Base-by-base conservation (phyloP, 2,329 filamentous ascomycete genomes). In the Beauveria sp. region DNA sequence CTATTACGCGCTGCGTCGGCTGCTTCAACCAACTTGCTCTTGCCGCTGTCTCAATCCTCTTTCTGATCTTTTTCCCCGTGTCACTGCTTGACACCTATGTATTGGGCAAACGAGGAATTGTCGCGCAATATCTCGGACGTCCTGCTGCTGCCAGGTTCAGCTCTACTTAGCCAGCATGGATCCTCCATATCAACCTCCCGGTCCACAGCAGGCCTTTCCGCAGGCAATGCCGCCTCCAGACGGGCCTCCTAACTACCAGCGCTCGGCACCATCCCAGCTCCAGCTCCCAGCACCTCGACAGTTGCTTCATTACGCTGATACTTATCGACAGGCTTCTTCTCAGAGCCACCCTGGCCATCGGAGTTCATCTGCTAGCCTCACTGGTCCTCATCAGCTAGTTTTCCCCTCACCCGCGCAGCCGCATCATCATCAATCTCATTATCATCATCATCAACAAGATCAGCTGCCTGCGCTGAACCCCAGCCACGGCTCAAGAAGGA, bases 11-110 rank as follows among this genome's bases (percentile, higher is more conserved):
- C 57, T 28, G 47, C 22, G 24, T n/a, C n/a, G 24, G 38, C 20
- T 52, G 46, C 47, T 59, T 46, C 47, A 59, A 59, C 57, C 57
- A 59, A 59, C 57, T 20, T 60, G 38, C 42, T 24, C 49, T 46
- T 52, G 47, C 40, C 40, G 46, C 57, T 40, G 49, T 52, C 47
- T 38, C 47, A 46, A 52, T 45, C 47, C 46, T 46, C n/a, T 18
- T 46, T 34, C 26, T 9, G 24, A 5, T n/a, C 38, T 5, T 24
- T 18, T 4, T 46, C 42, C 42, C 20, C 30, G 22, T 38, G 16
- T 34, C 22, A 7, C 34, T 28, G 46, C 3, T 38, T 28, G 24
- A 38, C 38, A 18, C 18, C n/a, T 30, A 10, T 34, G 18, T 43
- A 3, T 51, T 34, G 45, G 30, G n/a, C n/a, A 52, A 26, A 45